These are phyloP conservation scores for Pyricularia grisea DNA, from an alignment of 2,329 filamentous ascomycete genomes.

Conservation along the genomic window DNA sequence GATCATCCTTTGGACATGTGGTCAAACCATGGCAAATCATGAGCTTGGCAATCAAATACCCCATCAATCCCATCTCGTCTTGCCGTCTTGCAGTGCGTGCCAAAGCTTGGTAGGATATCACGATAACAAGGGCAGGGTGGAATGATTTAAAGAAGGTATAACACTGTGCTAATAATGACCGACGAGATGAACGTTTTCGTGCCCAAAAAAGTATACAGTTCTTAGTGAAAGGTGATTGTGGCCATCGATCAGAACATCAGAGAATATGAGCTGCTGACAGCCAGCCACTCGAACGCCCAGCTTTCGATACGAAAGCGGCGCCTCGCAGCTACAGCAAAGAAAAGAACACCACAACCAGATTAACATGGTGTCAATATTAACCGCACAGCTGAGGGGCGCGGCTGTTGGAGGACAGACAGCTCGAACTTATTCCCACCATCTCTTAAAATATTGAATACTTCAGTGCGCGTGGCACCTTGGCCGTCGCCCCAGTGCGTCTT, in stretches of 20 bases:
- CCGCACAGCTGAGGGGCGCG: not conserved
- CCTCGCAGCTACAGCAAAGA: not conserved
- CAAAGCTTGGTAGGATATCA: not conserved
- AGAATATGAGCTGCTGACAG: not conserved
- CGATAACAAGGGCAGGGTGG: not conserved
- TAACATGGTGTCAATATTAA: not conserved
- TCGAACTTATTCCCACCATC: not conserved
- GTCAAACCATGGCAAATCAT: not conserved
- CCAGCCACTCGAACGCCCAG: not conserved
- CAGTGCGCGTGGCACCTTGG: too few relatives aligned
- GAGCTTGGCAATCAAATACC: not conserved
- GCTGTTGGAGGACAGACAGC: not conserved
- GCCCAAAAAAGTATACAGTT: not conserved
- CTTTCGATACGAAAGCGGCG: not conserved
- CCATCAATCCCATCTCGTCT: not conserved
- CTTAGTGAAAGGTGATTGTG: not conserved
- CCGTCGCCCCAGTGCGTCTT: not conserved
- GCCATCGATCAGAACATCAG: not conserved
- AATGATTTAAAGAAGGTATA: not conserved
- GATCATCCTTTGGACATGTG: not conserved
- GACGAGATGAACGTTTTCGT: too few relatives aligned
- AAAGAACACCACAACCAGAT: too few relatives aligned
- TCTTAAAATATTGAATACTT: not conserved
- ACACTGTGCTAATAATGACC: not conserved
- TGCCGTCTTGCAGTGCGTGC: not conserved